A percentile compares a stretch with the other conserved stretches of the same genome.
Conservation (phyloP, 768 basidiomycete genomes). For the Naganishia onofrii region DNA sequence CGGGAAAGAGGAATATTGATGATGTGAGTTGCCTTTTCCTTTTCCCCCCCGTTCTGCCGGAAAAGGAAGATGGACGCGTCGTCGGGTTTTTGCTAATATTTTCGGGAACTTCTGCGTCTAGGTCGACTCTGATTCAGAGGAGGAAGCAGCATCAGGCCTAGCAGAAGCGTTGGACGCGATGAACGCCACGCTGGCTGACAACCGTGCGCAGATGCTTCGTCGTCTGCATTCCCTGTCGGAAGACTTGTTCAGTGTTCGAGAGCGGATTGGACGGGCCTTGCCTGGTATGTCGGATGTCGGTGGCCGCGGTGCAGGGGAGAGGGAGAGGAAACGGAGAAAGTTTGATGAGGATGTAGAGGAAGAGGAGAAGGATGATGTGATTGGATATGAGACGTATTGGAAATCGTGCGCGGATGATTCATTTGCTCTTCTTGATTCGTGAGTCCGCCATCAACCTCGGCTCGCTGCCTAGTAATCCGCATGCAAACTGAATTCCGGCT, state of each 20-base stretch:
- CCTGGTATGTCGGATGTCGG: background rate
- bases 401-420: slow-evolving; percentile 36
- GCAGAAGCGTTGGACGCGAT: slow-evolving; percentile 9
- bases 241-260: slow-evolving; percentile 12
- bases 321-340: slow-evolving; percentile 24
- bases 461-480: background rate
- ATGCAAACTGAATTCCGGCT: too few relatives aligned
- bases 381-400: slow-evolving; percentile 38
- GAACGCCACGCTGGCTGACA: slow-evolving; percentile 5
- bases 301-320: background rate
- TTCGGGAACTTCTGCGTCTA: background rate
- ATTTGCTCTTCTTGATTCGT: slow-evolving; percentile 40
- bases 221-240: slow-evolving; percentile 12
- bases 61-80: background rate
- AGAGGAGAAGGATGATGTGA: background rate
- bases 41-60: background rate
- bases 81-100: too few relatives aligned
- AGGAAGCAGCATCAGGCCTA: background rate
- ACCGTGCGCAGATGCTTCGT: background rate
- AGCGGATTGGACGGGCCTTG: background rate
- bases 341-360: slow-evolving; percentile 32
- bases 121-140: background rate
- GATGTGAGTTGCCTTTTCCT: background rate
- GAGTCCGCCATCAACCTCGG: slow-evolving; percentile 32
- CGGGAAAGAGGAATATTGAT: slow-evolving; percentile 26